These are phyloP conservation scores for Cutaneotrichosporon dermatis DNA, from an alignment of 1,284 basidiomycete genomes.

Conservation along the genomic window DNA sequence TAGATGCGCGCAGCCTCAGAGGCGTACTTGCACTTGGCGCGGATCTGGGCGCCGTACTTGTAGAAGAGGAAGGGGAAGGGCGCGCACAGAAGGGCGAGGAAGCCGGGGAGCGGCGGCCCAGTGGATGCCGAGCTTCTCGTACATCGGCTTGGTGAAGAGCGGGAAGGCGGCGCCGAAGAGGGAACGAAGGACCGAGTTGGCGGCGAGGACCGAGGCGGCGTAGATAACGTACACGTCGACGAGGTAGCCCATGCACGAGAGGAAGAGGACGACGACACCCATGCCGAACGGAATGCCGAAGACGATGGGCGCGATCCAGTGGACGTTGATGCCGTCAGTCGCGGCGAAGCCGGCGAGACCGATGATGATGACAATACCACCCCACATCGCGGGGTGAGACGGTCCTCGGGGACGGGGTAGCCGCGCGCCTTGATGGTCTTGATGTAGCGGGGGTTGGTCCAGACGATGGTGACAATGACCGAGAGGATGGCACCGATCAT, in stretches of 20 bases:
- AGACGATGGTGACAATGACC: slow-evolving; percentile 55
- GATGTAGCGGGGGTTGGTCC: slow-evolving; percentile 58
- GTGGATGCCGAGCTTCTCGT: slow-evolving; percentile 57
- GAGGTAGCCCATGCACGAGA: slow-evolving; percentile 59
- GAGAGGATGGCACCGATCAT: slow-evolving; percentile 60
- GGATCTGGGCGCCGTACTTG: slow-evolving; percentile 57
- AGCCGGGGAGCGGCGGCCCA: slow-evolving; percentile 64
- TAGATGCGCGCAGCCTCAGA: slow-evolving; percentile 40
- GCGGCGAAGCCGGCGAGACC: slow-evolving; percentile 49
- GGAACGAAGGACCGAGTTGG: slow-evolving; percentile 65
- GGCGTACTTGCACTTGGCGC: slow-evolving; percentile 55
- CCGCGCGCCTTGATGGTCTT: slow-evolving; percentile 53
- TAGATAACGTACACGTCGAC: slow-evolving; percentile 58
- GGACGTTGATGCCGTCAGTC: slow-evolving; percentile 42
- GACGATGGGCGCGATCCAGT: slow-evolving; percentile 57
- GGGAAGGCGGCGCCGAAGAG: slow-evolving; percentile 63
- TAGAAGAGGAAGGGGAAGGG: slow-evolving; percentile 56
- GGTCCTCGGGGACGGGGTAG: slow-evolving; percentile 59
- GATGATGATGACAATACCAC: slow-evolving; percentile 42
- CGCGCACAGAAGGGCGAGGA: slow-evolving; percentile 57
- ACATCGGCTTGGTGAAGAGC: slow-evolving; percentile 52
- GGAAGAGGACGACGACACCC: slow-evolving; percentile 60
- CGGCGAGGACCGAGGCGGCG: slow-evolving; percentile 60
- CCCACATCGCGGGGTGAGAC: slow-evolving; percentile 54
- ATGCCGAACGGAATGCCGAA: slow-evolving; percentile 62